Conservation (phyloP, 352 stramenopile species). For the Phytophthora citrophthora region DNA sequence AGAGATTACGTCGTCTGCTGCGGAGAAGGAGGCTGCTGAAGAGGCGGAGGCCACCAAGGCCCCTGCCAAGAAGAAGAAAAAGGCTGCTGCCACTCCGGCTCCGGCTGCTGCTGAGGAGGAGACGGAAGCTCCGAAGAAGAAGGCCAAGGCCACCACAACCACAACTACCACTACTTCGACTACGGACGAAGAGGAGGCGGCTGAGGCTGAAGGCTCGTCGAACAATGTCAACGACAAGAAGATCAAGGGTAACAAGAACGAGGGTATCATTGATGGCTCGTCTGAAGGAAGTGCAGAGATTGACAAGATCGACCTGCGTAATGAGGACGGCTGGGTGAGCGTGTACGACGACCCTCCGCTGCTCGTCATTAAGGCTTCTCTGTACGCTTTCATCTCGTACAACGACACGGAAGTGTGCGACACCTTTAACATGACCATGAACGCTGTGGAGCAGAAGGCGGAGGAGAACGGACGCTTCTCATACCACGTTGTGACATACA, state of each 20-base stretch:
- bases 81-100: conserved; percentile 3
- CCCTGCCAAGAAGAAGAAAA: conserved; percentile 39
- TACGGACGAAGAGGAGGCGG: conserved; percentile 1
- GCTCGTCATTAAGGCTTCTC: conserved; percentile 83
- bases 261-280: conserved; percentile 78
- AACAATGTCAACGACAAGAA: conserved; percentile 63
- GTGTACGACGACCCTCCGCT: conserved; percentile 83
- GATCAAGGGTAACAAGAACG: conserved; percentile 75
- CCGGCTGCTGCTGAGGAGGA: conserved; percentile 11
- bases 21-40: conserved; percentile 47
- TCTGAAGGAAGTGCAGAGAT: conserved; percentile 83
- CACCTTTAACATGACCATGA: conserved; percentile 89
- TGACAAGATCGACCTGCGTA: conserved; percentile 83
- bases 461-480: conserved; percentile 71
- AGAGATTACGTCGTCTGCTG: conserved; percentile 9
- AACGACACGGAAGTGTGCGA: conserved; percentile 84
- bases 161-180: conserved; percentile 2
- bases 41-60: conserved; percentile 49
- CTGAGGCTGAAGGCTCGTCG: conserved; percentile 16
- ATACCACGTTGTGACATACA: conserved; percentile 88
- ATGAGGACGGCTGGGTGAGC: conserved; percentile 78
- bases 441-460: conserved; percentile 82
- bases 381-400: conserved; percentile 89
- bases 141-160: conserved; percentile 8
- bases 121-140: conserved; percentile 11